These are phyloP conservation scores for Moesziomyces globuligerus DNA, from an alignment of 1,284 basidiomycete species.

Conservation along the genomic window DNA sequence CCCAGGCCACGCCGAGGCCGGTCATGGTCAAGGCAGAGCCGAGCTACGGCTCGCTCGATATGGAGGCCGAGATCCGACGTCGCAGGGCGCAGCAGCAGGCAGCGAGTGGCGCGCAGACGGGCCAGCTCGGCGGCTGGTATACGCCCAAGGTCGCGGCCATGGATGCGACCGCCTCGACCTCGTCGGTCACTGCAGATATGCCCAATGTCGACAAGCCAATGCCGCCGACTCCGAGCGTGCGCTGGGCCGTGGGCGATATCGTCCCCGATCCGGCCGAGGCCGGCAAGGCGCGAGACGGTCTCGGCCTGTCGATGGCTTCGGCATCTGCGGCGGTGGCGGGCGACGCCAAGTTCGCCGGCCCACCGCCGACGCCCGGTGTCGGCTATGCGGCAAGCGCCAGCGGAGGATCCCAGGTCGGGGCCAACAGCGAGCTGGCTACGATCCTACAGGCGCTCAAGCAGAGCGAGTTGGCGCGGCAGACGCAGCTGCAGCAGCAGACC, in stretches of 20 bases:
- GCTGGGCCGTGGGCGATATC: slow-evolving; percentile 38
- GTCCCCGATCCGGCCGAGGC: slow-evolving; percentile 1
- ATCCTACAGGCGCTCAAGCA: slow-evolving; percentile 53
- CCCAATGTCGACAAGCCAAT: slow-evolving; percentile 39
- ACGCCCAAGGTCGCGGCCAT: slow-evolving; percentile 32
- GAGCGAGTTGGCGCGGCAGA: slow-evolving; percentile 51
- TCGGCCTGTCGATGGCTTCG: slow-evolving; percentile 43
- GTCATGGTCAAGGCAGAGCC: slow-evolving; percentile 32
- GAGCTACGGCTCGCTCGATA: slow-evolving; percentile 50
- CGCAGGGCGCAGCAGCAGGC: slow-evolving; percentile 38
- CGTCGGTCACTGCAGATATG: slow-evolving; percentile 24
- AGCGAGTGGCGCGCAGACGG: slow-evolving; percentile 13
- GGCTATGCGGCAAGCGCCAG: slow-evolving; percentile 14
- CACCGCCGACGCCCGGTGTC: slow-evolving; percentile 32
- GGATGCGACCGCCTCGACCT: slow-evolving; percentile 16
- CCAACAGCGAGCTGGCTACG: slow-evolving; percentile 39
- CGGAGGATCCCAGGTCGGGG: slow-evolving; percentile 8
- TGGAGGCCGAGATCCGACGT: slow-evolving; percentile 56
- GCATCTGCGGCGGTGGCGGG: slow-evolving; percentile 19
- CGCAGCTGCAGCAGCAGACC: slow-evolving; percentile 53
- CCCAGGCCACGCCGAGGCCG: slow-evolving; percentile 25
- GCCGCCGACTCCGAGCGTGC: slow-evolving; percentile 37
- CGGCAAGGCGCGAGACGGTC: slow-evolving; percentile 23
- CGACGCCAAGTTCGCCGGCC: slow-evolving; percentile 27
- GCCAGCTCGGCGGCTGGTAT: slow-evolving; percentile 51